Evolutionary conservation across 108 stramenopile species (phyloP), one percentile per base, ranked within the genome.

Genomic region (Nitzschia sp.): DNA sequence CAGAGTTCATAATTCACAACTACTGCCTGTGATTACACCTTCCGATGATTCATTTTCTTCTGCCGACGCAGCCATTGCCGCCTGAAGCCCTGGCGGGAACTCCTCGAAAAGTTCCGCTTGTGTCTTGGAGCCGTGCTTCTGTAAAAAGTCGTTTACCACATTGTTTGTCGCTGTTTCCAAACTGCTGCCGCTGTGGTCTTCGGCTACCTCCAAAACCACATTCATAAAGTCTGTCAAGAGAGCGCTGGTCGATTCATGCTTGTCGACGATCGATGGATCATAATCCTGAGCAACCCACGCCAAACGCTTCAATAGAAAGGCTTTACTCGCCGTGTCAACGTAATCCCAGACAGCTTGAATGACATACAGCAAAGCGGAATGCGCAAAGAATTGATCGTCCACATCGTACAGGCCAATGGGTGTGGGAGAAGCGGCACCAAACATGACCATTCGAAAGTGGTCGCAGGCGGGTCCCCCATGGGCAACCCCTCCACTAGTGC

Each of bases 391-490:
- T 63, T 63, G 63, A 30, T 63, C 63, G 29, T 63, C 63, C 26
- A 63, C 63, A 63, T 63, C 38, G 23, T 63, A 63, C 27, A 63
- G 29, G 16, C 23, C 34, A 27, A 16, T 19, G 22, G 19, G 34
- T 2, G 63, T 63, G 19, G 63, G 63, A 29, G 63, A 46, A 13
- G 30, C 63, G 25, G 63, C 63, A 15, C 35, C 63, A 63, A 63
- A 63, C 45, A 63, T 41, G 28, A 63, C 63, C 45, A 47, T 47
- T 46, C 63, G 63, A 63, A 63, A 48, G 16, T 25, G 29, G 27
- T 63, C 45, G 46, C 63, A 63, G 27, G 63, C 63, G 15, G 63
- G 63, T 46, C 63, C 63, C 4, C 45, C 63, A 48, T 63, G 63
- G 2, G 63, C 45, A 48, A 63, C 38, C 5, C 63, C 63, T 26